A percentile compares a stretch with the other conserved stretches of the same genome.
These are phyloP conservation scores for Kwoniella pini DNA, from an alignment of 768 basidiomycete genomes.

Conservation along the genomic window DNA sequence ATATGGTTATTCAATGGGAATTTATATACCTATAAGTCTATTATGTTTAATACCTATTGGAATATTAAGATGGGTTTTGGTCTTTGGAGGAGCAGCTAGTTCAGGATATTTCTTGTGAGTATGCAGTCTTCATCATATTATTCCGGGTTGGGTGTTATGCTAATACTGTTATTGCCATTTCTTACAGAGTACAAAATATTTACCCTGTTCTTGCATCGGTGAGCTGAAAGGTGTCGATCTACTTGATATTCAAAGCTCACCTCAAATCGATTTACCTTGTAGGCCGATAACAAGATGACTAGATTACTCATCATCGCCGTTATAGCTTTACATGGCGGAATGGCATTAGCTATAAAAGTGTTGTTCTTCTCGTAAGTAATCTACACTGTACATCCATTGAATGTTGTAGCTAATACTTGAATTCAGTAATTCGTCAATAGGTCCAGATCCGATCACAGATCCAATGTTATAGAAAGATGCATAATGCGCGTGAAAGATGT, in stretches of 20 bases:
- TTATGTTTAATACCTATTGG: conserved; percentile 83
- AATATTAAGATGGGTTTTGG: conserved; percentile 77
- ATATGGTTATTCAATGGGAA: conserved; percentile 57
- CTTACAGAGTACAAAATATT: conserved; percentile 58
- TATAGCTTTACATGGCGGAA: conserved; percentile 69
- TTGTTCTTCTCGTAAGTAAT: conserved; percentile 62
- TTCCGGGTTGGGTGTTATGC: conserved; percentile 1
- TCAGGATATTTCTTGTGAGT: conserved; percentile 81
- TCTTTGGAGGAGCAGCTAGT: conserved; percentile 68
- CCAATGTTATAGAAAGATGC: conserved; percentile 17
- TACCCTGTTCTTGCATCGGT: conserved; percentile 88
- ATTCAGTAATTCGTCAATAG: conserved; percentile 35
- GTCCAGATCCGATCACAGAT: conserved; percentile 39
- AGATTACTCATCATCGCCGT: conserved; percentile 78
- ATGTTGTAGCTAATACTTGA: no score
- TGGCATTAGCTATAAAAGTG: conserved; percentile 85
- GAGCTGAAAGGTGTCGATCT: no score
- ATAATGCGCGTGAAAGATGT: conserved; percentile 1
- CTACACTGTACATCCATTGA: not conserved
- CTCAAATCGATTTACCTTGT: not conserved
- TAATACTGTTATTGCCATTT: no score
- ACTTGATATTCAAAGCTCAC: no score
- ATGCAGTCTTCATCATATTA: conserved; percentile 35
- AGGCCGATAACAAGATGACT: conserved; percentile 82
- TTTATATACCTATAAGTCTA: conserved; percentile 51